Evolutionary conservation across 192 early-diverging fungal genomes (phyloP), one percentile per base, ranked within the genome.

Genomic region (Umbelopsis vinacea): DNA sequence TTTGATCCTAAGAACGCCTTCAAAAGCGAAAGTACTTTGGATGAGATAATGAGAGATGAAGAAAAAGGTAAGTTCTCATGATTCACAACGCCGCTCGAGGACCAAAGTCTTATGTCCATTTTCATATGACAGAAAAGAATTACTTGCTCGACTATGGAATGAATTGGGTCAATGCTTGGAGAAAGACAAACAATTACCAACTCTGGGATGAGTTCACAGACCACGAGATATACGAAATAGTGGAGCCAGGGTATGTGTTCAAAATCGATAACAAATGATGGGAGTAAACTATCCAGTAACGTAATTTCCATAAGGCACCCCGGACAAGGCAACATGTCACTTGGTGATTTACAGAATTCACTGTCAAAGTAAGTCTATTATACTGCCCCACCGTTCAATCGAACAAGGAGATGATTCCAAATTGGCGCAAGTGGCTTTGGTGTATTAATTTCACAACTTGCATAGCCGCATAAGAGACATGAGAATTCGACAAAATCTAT

Each of bases 151-250:
- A 94, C 70, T 94, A 87, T 78, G 88, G 88, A 52, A 72, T 76
- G 29, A 70, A 76, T 9, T 94, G 86, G 82, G 76, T 91, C 29
- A 86, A 83, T 46, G 82, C 83, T 21, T 94, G 92, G 92, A 80
- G 89, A 54, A 70, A 81, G 43, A 89, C 92, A 29, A 85, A 80
- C 26, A 89, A 88, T 66, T 94, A 89, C 71, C 79, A 80, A 55
- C 77, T 91, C 11, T 94, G 91, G 92, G 81, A 88, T 22, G 71
- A 82, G 22, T 85, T 83, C 71, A 83, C 82, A 21, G 83, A 87
- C 47, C 82, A 86, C 69, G 84, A 83, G 69, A 83, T 89, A 52
- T 78, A 86, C 50, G 85, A 89, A 71, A 83, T 83, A 71, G 79
- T 89, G 0, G 88, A 81, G 10, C 86, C 85, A 52, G 87, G 82